Conservation (phyloP, 495 filamentous ascomycete species). For the Cairneyella variabilis region DNA sequence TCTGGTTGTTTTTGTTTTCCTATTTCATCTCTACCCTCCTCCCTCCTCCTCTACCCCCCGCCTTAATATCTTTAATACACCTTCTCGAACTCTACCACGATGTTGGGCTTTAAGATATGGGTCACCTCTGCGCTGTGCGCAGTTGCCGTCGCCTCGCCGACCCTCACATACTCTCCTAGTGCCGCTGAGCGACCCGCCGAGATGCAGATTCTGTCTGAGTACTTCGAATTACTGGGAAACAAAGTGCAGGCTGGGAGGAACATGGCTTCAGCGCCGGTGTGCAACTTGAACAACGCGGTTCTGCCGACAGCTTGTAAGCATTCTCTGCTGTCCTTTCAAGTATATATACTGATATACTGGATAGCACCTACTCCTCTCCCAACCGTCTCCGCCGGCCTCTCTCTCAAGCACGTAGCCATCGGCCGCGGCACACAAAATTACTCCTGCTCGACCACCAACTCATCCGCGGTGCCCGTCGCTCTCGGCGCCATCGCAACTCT, state of each 20-base stretch:
- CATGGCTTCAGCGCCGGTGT: slow-evolving; percentile 37
- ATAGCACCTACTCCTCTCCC: slow-evolving; percentile 48
- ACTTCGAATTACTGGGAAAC: slow-evolving; percentile 48
- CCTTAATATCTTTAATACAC: slow-evolving; percentile 26
- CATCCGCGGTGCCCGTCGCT: slow-evolving; percentile 53
- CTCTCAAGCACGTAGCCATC: slow-evolving; percentile 71
- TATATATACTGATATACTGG: slow-evolving; percentile 9
- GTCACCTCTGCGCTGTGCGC: slow-evolving; percentile 43
- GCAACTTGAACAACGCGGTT: slow-evolving; percentile 45
- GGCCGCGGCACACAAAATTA: slow-evolving; percentile 93
- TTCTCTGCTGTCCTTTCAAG: slow-evolving; percentile 14
- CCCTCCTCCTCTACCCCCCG: slow-evolving; percentile 8
- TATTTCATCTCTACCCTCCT: slow-evolving; percentile 2
- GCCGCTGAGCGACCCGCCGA: slow-evolving; percentile 32
- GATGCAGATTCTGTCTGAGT: slow-evolving; percentile 42
- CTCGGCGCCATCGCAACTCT: slow-evolving; percentile 79
- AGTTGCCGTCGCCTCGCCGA: slow-evolving; percentile 42
- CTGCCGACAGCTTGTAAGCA: slow-evolving; percentile 40
- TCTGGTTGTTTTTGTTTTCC: neutral
- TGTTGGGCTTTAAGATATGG: slow-evolving; percentile 43
- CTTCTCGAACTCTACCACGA: slow-evolving; percentile 21
- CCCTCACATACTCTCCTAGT: slow-evolving; percentile 28
- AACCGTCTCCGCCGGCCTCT: slow-evolving; percentile 50
- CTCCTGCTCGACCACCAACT: slow-evolving; percentile 63
- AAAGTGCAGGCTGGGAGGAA: slow-evolving; percentile 41